A percentile compares a stretch with the other conserved stretches of the same genome.
Conservation (phyloP, 495 filamentous ascomycete species). For the Aspergillus homomorphus region DNA sequence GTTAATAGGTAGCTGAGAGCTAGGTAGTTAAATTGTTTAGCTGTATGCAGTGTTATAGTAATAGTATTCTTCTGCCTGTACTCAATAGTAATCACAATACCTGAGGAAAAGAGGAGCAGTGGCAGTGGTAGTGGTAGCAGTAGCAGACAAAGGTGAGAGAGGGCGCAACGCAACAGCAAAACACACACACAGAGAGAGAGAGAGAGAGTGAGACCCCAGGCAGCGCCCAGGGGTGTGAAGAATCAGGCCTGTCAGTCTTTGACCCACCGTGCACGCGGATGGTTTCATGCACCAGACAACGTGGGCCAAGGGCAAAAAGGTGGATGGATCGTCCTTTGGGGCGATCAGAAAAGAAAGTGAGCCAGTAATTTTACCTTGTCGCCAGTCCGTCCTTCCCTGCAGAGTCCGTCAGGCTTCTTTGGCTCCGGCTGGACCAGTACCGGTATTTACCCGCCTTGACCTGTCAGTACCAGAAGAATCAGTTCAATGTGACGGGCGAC, state of each 20-base stretch:
- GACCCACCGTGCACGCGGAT: constrained; percentile 46
- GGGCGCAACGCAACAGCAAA: constrained; percentile 9
- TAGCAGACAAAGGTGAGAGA: constrained; percentile 11
- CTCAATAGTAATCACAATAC: too few species aligned
- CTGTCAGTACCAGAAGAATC: neutral
- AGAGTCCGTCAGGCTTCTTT: constrained; percentile 17
- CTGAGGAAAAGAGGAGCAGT: too few species aligned
- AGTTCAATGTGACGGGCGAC: neutral
- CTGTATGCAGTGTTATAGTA: too few species aligned
- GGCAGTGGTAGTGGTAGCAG: neutral
- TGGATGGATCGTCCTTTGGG: constrained; percentile 29
- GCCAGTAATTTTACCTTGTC: too few species aligned
- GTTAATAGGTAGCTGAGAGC: neutral
- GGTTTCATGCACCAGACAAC: constrained; percentile 47
- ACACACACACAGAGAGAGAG: constrained; percentile 11
- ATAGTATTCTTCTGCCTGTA: too few species aligned
- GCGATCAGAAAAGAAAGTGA: constrained; percentile 21
- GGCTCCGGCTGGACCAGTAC: neutral
- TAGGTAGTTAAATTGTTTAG: neutral
- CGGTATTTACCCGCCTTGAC: neutral
- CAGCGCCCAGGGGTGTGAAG: constrained; percentile 34
- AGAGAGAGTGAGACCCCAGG: neutral
- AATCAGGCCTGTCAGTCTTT: constrained; percentile 41
- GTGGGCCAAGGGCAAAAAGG: constrained; percentile 39
- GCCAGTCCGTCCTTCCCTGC: constrained; percentile 17